A percentile compares a stretch with the other conserved stretches of the same genome.
Evolutionary conservation across 176 grass and related monocot genomes (phyloP).

Genomic region (Oryza rufipogon): DNA sequence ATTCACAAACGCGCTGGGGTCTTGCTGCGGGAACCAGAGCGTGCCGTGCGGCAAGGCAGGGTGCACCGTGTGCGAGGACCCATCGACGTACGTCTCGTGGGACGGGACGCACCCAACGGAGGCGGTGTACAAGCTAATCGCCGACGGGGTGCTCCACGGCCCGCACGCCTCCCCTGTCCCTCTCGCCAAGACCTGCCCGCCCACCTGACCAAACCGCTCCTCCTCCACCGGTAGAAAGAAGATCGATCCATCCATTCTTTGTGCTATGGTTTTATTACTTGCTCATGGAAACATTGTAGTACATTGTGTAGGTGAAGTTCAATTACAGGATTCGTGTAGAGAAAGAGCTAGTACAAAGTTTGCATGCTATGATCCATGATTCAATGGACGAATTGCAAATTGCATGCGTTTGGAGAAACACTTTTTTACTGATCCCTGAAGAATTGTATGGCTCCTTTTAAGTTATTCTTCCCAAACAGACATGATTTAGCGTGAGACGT

Average conservation of each 20-base stretch:
- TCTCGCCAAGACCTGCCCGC: slow-evolving; percentile 43
- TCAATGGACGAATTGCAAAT: not conserved
- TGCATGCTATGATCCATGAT: not conserved
- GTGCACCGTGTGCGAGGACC: slow-evolving; percentile 50
- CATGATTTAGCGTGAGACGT: not conserved
- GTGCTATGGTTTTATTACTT: no score
- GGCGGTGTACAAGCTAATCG: slow-evolving; percentile 64
- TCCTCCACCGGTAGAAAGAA: no score
- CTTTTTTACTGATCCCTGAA: not conserved
- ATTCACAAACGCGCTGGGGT: slow-evolving; percentile 29
- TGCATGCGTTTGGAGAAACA: not conserved
- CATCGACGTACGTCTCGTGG: slow-evolving; percentile 57
- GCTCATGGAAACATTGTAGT: not conserved
- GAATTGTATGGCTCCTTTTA: not conserved
- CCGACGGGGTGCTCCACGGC: slow-evolving; percentile 53
- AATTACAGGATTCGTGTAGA: not conserved
- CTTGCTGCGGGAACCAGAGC: slow-evolving; percentile 58
- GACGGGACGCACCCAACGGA: slow-evolving; percentile 72
- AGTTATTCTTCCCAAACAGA: not conserved
- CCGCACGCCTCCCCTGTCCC: slow-evolving; percentile 43
- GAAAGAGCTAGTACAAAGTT: not conserved
- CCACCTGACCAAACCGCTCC: not conserved
- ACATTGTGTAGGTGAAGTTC: not conserved
- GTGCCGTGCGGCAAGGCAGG: slow-evolving; percentile 37
- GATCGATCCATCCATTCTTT: not conserved